Evolutionary conservation across 305 asterid genomes (phyloP).

Genomic region (Solanum chacoense): DNA sequence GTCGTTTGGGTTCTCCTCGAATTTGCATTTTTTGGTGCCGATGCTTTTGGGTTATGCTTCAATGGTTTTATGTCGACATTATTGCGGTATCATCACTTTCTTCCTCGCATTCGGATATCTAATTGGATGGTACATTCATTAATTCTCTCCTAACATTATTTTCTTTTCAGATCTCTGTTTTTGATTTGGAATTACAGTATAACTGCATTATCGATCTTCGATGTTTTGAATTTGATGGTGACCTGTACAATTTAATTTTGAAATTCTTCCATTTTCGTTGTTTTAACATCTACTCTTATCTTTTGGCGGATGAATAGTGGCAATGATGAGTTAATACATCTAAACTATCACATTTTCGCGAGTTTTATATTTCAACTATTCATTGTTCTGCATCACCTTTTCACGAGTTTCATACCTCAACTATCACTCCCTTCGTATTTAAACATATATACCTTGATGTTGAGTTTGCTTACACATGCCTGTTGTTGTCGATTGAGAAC

Average conservation of each 20-base stretch:
- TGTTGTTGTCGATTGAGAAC: neutral
- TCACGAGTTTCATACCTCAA: neutral
- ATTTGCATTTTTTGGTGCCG: conserved; percentile 74
- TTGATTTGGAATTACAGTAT: neutral
- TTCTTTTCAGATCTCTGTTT: neutral
- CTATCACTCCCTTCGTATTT: neutral
- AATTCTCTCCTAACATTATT: neutral
- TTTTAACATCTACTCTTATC: too few species aligned
- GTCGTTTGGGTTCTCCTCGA: conserved; percentile 78
- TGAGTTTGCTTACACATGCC: neutral
- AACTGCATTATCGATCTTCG: neutral
- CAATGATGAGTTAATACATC: neutral
- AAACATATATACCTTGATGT: neutral
- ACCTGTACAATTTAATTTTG: neutral
- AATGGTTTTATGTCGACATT: conserved; percentile 46
- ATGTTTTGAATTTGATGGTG: neutral
- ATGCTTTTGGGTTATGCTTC: conserved; percentile 79
- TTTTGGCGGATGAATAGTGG: neutral
- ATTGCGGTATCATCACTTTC: conserved; percentile 69
- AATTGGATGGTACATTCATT: conserved; percentile 61
- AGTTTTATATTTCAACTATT: neutral
- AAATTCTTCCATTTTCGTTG: neutral
- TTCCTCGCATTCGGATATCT: conserved; percentile 76
- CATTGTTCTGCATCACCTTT: neutral
- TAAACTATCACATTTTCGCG: neutral